These are phyloP conservation scores for Apiospora saccharicola DNA, from an alignment of 2,329 filamentous ascomycete genomes.

Conservation along the genomic window DNA sequence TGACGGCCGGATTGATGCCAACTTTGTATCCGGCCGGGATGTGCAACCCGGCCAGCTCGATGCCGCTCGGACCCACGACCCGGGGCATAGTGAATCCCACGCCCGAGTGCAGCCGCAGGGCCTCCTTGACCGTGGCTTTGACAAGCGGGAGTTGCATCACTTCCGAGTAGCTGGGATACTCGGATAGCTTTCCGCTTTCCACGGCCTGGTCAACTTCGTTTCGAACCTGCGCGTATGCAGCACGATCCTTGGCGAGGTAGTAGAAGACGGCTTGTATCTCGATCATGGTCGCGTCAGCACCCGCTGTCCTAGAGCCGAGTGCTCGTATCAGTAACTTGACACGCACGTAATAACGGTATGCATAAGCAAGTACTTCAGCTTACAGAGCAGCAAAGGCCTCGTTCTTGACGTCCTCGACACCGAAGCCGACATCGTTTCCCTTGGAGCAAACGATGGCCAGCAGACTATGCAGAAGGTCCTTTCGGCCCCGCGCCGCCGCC, in stretches of 20 bases:
- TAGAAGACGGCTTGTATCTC: constrained; percentile 42
- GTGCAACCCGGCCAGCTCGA: constrained; percentile 37
- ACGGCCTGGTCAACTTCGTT: constrained; percentile 45
- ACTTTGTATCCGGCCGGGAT: constrained; percentile 40
- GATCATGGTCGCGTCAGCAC: constrained; percentile 29
- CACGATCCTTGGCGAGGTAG: constrained; percentile 41
- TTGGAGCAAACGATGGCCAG: no score
- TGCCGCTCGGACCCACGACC: constrained; percentile 46
- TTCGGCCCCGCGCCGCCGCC: no score
- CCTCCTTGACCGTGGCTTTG: constrained; percentile 53
- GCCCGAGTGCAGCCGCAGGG: constrained; percentile 50
- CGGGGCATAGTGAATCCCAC: constrained; percentile 52
- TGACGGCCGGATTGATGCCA: constrained; percentile 41
- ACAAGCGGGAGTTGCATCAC: constrained; percentile 43
- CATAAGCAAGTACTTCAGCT: no score
- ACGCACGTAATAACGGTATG: no score
- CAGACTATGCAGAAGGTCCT: no score
- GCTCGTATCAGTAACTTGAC: no score
- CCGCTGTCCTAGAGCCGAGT: background rate
- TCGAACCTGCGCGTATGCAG: constrained; percentile 34
- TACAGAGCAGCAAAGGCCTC: no score
- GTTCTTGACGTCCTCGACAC: no score
- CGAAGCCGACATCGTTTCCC: no score
- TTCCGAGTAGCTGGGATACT: constrained; percentile 26
- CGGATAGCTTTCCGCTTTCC: constrained; percentile 28